These are phyloP conservation scores for Suillus variegatus DNA, from an alignment of 768 basidiomycete genomes.

Conservation along the genomic window DNA sequence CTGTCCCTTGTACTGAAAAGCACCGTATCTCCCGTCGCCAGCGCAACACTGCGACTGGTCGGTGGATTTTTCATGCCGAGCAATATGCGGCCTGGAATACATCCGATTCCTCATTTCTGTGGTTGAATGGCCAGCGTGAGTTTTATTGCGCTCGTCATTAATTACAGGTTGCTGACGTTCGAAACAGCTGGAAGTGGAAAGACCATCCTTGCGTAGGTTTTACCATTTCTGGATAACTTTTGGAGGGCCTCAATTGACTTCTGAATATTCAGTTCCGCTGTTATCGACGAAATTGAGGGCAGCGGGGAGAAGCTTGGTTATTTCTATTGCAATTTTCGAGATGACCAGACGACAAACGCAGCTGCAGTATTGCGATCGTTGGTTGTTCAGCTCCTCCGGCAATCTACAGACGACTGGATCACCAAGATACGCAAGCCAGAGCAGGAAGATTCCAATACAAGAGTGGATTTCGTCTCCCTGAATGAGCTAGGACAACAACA, in stretches of 20 bases:
- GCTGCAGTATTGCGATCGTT: constrained; percentile 20
- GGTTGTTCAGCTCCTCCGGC: constrained; percentile 12
- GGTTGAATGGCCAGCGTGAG: not conserved
- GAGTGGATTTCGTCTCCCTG: too few relatives aligned
- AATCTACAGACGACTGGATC: not conserved
- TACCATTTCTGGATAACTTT: not conserved
- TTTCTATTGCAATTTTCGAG: not conserved
- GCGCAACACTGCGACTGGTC: not conserved
- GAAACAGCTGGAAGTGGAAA: not conserved
- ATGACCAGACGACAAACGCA: constrained; percentile 8
- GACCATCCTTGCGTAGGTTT: not conserved
- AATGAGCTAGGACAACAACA: too few relatives aligned
- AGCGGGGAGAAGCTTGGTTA: not conserved
- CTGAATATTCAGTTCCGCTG: constrained; percentile 4
- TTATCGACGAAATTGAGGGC: not conserved
- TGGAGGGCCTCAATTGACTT: not conserved
- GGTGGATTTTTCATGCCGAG: not conserved
- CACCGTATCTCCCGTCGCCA: not conserved
- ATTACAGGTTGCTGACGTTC: not conserved
- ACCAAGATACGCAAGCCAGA: not conserved
- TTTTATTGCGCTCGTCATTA: not conserved
- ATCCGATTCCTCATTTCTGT: not conserved
- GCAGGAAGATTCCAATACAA: not conserved
- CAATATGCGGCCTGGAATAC: not conserved
- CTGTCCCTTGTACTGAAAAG: not conserved